These are phyloP conservation scores for Rhododendron griersonianum DNA, from an alignment of 148 eudicot species.

Conservation along the genomic window DNA sequence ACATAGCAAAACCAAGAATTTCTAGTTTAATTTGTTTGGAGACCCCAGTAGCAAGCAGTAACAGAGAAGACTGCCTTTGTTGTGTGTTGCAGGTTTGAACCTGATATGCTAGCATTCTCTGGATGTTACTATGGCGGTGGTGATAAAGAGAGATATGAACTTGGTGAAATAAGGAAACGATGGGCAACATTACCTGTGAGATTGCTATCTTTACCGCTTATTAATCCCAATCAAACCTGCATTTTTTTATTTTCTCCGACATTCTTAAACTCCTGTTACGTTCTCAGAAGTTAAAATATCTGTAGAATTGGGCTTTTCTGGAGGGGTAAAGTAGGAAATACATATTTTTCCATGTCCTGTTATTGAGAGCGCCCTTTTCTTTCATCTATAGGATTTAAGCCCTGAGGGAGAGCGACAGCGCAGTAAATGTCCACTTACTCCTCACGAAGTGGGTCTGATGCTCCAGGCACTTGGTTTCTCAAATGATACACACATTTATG, in stretches of 20 bases:
- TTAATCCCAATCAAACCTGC: not conserved
- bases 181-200: slow-evolving; percentile 96
- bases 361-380: not conserved
- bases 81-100: slow-evolving; percentile 68
- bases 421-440: slow-evolving; percentile 96
- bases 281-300: not conserved
- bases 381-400: slow-evolving; percentile 59
- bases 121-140: slow-evolving; percentile 99
- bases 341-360: not conserved
- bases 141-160: slow-evolving; percentile 84
- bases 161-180: slow-evolving; percentile 84
- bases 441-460: slow-evolving; percentile 91
- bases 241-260: not conserved
- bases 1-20: not conserved
- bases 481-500: slow-evolving; percentile 76
- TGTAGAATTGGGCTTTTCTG: not conserved
- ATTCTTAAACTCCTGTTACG: not conserved
- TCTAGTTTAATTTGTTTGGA: slow-evolving; percentile 1
- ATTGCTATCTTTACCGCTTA: slow-evolving; percentile 6
- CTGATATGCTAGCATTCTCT: slow-evolving; percentile 98
- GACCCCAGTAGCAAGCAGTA: not conserved
- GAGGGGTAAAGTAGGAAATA: not conserved
- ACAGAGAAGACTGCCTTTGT: not conserved
- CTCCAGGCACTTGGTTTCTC: slow-evolving; percentile 84
- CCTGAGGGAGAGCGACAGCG: slow-evolving; percentile 78